These are phyloP conservation scores for Cercospora nicotianae DNA, from an alignment of 2,329 filamentous ascomycete species.

Conservation along the genomic window DNA sequence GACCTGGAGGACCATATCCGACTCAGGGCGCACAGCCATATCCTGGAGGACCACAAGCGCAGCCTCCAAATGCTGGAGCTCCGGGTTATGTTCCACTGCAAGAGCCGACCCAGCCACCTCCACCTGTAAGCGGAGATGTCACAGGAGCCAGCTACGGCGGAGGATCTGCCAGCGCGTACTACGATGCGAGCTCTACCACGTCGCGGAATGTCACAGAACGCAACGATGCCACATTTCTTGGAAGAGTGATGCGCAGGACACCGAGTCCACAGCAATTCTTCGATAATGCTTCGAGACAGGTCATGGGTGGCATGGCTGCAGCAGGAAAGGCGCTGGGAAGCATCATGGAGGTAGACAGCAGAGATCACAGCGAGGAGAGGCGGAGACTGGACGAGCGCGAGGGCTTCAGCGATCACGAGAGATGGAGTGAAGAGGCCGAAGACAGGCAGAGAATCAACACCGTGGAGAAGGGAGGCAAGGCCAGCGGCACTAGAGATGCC, in stretches of 20 bases:
- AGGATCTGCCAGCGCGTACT: constrained; percentile 36
- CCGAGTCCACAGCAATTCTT: constrained; percentile 87
- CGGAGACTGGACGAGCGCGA: constrained; percentile 31
- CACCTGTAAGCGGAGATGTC: constrained; percentile 27
- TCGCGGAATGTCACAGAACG: constrained; percentile 20
- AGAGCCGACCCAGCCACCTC: constrained; percentile 29
- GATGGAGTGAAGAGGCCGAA: constrained; percentile 89
- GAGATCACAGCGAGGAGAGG: constrained; percentile 56
- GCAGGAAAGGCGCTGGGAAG: constrained; percentile 80
- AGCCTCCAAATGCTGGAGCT: constrained; percentile 5
- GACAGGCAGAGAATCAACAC: constrained; percentile 49
- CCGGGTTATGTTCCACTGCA: constrained; percentile 27
- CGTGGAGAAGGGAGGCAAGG: constrained; percentile 29
- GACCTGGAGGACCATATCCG: constrained; percentile 25
- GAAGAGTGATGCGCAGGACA: constrained; percentile 74
- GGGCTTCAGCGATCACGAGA: constrained; percentile 67
- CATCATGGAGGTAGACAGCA: constrained; percentile 79
- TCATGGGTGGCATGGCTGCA: constrained; percentile 78
- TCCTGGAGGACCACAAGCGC: constrained; percentile 24
- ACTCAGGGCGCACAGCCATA: constrained; percentile 32
- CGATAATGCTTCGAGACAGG: constrained; percentile 76
- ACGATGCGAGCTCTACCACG: constrained; percentile 20
- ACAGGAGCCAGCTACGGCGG: constrained; percentile 23
- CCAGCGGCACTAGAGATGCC: constrained; percentile 21
- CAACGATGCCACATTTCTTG: constrained; percentile 32